Base-by-base conservation (phyloP, 441 rosid genomes). In the Biscutella laevigata region DNA sequence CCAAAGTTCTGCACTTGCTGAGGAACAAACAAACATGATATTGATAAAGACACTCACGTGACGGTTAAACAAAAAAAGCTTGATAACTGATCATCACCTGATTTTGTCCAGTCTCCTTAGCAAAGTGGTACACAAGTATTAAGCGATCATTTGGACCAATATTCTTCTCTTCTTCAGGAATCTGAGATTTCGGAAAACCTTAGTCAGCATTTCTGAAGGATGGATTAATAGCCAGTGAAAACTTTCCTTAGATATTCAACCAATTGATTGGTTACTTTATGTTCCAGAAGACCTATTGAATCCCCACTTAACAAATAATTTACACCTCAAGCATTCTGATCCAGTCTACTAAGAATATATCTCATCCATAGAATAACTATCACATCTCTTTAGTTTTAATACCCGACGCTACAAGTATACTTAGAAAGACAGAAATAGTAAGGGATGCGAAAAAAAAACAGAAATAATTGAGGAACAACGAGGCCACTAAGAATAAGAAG, bases 101-200 rank as follows among this genome's bases (percentile, higher is more conserved):
- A 42, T 75, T 84, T 74, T 81, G 92, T 66, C 84, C 71, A 22
- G 81, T 33, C 51, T 81, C 84, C 61, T 75, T 81, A 26, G 73
- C 74, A 58, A 84, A 79, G 67, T 84, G 92, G 69, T 77, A 81
- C 29, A 79, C 86, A 54, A 75, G 84, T 57, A 84, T 76, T 51
- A 84, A 64, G 44, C 86, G 84, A 71, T 74, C 88, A 65, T 74
- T 77, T 57, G 81, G 81, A 63, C 86, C 84, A 33, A 81, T 78
- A 65, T 77, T 73, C 64, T 79, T 81, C 75, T 84, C 92, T 73
- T 81, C 92, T 59, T 84, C 92, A 0, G 84, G 88, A 33, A 84
- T 68, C 92, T 84, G 77, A 35, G 50, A 35, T 36, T 34, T 12
- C 29, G 45, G 7, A 42, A 44, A 54, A 46, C 38, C 45, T 16